These are phyloP conservation scores for Hanseniaspora uvarum DNA, from an alignment of 1,139 yeast genomes.

Conservation along the genomic window DNA sequence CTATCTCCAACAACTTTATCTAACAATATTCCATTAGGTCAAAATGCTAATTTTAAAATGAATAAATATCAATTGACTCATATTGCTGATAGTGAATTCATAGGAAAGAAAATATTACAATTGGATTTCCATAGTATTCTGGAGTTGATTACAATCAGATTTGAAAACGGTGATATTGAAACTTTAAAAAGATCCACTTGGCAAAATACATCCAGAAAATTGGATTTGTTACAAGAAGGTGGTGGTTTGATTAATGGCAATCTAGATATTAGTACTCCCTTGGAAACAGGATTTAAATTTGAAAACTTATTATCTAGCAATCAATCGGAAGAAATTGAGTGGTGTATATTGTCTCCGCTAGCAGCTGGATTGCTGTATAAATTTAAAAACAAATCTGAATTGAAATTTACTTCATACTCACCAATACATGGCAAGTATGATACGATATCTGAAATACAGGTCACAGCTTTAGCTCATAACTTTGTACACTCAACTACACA, in stretches of 20 bases:
- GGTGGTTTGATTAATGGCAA: slow-evolving; percentile 10
- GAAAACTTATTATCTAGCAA: neutral
- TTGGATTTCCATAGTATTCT: slow-evolving; percentile 28
- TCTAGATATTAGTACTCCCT: slow-evolving; percentile 12
- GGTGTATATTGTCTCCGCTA: slow-evolving; percentile 15
- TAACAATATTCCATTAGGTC: slow-evolving; percentile 15
- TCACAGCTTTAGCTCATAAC: slow-evolving; percentile 30
- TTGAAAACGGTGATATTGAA: slow-evolving; percentile 26
- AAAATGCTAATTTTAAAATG: neutral
- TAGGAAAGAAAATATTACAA: slow-evolving; percentile 24
- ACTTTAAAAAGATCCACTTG: slow-evolving; percentile 28
- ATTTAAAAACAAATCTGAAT: neutral
- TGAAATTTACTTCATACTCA: slow-evolving; percentile 5
- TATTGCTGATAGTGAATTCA: slow-evolving; percentile 20
- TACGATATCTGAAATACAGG: slow-evolving; percentile 25
- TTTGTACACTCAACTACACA: slow-evolving; percentile 30
- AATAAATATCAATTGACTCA: slow-evolving; percentile 16
- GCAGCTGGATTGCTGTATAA: slow-evolving; percentile 15
- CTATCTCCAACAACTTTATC: slow-evolving; percentile 18
- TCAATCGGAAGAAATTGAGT: slow-evolving; percentile 9
- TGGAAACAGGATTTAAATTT: slow-evolving; percentile 22
- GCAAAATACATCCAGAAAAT: slow-evolving; percentile 19
- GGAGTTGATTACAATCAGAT: slow-evolving; percentile 25
- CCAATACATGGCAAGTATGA: slow-evolving; percentile 18
- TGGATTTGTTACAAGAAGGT: slow-evolving; percentile 2